Conservation (phyloP, 2,329 filamentous ascomycete species). For the Paraconiothyrium brasiliense region DNA sequence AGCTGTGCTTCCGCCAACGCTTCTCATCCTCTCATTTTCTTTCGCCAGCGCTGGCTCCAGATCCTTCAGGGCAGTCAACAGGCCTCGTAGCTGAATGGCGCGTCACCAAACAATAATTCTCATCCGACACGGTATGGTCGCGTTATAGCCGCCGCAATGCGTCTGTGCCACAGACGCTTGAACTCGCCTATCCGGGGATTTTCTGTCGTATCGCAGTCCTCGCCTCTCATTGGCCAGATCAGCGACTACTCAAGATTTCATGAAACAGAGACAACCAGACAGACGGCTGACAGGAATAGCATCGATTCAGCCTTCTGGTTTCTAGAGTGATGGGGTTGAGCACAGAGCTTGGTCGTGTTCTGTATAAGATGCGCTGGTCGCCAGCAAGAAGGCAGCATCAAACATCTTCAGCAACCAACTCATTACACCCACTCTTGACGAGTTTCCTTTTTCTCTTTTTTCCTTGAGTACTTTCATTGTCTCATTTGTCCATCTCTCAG, state of each 20-base stretch:
- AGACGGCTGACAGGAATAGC: slow-evolving; percentile 47
- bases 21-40: slow-evolving; percentile 41
- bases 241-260: slow-evolving; percentile 51
- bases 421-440: slow-evolving; percentile 40
- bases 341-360: slow-evolving; percentile 18
- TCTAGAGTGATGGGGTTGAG: slow-evolving; percentile 29
- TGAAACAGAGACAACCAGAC: slow-evolving; percentile 48
- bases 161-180: slow-evolving; percentile 38
- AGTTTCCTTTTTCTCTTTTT: slow-evolving; percentile 45
- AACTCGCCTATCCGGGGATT: slow-evolving; percentile 44
- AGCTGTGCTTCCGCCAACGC: slow-evolving; percentile 36
- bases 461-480: slow-evolving; percentile 39
- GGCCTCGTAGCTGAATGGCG: slow-evolving; percentile 38
- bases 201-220: slow-evolving; percentile 39
- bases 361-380: slow-evolving; percentile 42
- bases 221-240: slow-evolving; percentile 43
- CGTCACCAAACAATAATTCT: slow-evolving; percentile 34
- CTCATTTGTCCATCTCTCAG: slow-evolving; percentile 42
- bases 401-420: slow-evolving; percentile 44
- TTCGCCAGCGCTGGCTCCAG: slow-evolving; percentile 33
- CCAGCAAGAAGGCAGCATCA: slow-evolving; percentile 35
- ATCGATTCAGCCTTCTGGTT: slow-evolving; percentile 33
- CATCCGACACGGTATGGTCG: slow-evolving; percentile 28
- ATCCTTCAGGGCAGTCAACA: slow-evolving; percentile 30
- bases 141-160: slow-evolving; percentile 48